Percentiles rank a stretch among this genome's conserved stretches.
These are phyloP conservation scores for Irpex sp. DNA, from an alignment of 1,284 basidiomycete genomes.

Conservation along the genomic window DNA sequence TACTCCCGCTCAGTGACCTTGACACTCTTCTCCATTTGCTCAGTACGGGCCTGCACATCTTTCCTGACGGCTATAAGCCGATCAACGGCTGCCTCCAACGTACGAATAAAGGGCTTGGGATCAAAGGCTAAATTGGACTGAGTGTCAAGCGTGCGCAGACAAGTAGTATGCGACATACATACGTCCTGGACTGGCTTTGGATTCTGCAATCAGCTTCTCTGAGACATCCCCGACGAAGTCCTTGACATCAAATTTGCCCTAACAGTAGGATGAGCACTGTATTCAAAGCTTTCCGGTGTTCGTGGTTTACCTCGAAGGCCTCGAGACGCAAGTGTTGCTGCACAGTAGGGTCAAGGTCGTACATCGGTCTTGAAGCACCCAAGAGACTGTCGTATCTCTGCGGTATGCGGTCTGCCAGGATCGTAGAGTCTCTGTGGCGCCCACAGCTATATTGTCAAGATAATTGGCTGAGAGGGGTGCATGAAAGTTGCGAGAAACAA, in stretches of 20 bases:
- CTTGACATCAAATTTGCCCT: slow-evolving; percentile 91
- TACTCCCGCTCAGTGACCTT: slow-evolving; percentile 91
- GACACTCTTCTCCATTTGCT: slow-evolving; percentile 91
- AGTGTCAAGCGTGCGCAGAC: neutral
- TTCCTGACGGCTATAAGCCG: slow-evolving; percentile 81
- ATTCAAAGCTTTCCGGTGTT: neutral
- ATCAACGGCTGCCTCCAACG: slow-evolving; percentile 90
- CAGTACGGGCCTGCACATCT: slow-evolving; percentile 85
- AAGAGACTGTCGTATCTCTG: too few relatives aligned
- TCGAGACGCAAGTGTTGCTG: slow-evolving; percentile 26
- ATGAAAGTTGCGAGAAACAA: neutral
- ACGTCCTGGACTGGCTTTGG: slow-evolving; percentile 83
- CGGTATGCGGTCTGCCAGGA: too few relatives aligned
- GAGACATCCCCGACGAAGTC: slow-evolving; percentile 86
- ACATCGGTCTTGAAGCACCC: neutral
- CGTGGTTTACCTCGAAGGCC: slow-evolving; percentile 26
- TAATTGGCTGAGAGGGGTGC: neutral
- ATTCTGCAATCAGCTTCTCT: slow-evolving; percentile 82
- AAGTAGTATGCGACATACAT: slow-evolving; percentile 31
- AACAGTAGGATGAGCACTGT: neutral
- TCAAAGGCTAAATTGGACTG: slow-evolving; percentile 70
- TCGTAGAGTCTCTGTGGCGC: neutral
- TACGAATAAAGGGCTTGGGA: slow-evolving; percentile 88
- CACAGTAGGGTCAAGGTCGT: slow-evolving; percentile 24
- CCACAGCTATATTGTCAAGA: neutral